Percentiles rank a stretch among this genome's conserved stretches.
These are phyloP conservation scores for Colletotrichum eremochloae DNA, from an alignment of 2,329 filamentous ascomycete genomes.

Conservation along the genomic window DNA sequence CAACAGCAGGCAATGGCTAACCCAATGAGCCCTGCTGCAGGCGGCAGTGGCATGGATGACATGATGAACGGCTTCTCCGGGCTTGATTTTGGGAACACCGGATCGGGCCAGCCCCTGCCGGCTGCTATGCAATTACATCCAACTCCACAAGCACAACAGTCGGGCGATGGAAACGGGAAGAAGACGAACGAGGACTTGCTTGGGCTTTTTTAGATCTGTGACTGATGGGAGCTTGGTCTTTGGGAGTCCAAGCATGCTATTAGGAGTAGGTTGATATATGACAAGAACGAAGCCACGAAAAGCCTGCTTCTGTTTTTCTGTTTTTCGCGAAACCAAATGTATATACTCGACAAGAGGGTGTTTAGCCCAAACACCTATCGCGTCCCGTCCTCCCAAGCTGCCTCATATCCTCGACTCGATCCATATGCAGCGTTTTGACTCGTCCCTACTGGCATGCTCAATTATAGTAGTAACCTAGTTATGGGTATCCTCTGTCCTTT, in stretches of 20 bases:
- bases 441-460: conserved; percentile 4
- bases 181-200: conserved; percentile 73
- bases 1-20: conserved; percentile 55
- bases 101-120: conserved; percentile 71
- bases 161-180: conserved; percentile 59
- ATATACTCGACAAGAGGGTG: conserved; percentile 24
- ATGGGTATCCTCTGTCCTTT: background rate
- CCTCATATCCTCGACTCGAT: background rate
- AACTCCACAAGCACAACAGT: conserved; percentile 48
- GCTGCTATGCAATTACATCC: conserved; percentile 69
- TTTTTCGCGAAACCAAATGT: conserved; percentile 10
- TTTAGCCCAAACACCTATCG: conserved; percentile 24
- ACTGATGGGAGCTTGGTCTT: conserved; percentile 25
- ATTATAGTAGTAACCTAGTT: background rate
- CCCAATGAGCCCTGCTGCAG: conserved; percentile 37
- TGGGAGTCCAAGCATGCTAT: conserved; percentile 40
- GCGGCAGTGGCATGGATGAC: conserved; percentile 80
- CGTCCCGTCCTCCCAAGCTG: conserved; percentile 28
- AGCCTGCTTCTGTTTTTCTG: conserved; percentile 36
- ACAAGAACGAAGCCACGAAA: conserved; percentile 42
- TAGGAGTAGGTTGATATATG: conserved; percentile 42
- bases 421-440: conserved; percentile 1
- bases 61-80: conserved; percentile 90
- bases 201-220: conserved; percentile 54
- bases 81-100: conserved; percentile 77